A percentile compares a stretch with the other conserved stretches of the same genome.
phyloP scores from a whole-genome alignment of 2,329 filamentous ascomycete genomes.

The Nothopassalora personata region DNA sequence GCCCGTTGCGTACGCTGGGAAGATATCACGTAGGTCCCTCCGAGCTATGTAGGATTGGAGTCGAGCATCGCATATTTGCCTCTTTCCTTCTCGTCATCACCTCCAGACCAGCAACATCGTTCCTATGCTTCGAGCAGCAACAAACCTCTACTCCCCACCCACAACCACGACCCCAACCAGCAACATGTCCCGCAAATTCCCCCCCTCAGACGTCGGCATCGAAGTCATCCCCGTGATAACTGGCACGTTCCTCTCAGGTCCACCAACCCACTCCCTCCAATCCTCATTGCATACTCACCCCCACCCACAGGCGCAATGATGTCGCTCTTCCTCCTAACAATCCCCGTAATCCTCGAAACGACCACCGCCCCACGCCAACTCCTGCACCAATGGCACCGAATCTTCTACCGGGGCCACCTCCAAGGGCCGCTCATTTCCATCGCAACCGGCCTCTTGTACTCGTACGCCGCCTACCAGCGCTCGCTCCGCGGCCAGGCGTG shows the following conservation, averaged over 20 bases:
- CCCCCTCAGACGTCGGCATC: background rate
- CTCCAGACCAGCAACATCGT: background rate
- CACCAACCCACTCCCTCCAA: background rate
- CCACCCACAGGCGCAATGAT: conserved; percentile 6
- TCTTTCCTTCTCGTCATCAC: background rate
- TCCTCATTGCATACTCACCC: background rate
- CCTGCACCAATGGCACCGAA: conserved; percentile 2
- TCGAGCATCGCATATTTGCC: background rate
- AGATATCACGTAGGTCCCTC: background rate
- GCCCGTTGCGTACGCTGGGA: background rate
- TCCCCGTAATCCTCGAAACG: conserved; percentile 2
- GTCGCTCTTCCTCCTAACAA: conserved; percentile 2
- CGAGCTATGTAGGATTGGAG: conserved; percentile 11
- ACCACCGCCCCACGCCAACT: conserved; percentile 2
- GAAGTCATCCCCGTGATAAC: conserved; percentile 1
- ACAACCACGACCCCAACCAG: background rate
- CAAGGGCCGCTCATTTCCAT: conserved; percentile 3
- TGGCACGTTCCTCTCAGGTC: background rate
- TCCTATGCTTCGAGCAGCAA: background rate
- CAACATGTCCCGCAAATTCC: background rate
- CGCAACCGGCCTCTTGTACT: background rate
- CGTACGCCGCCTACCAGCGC: background rate
- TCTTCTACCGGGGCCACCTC: conserved; percentile 5
- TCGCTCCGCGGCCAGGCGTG: background rate
- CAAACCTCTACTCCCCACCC: background rate